Conservation (phyloP, 2,329 filamentous ascomycete species). For the Chrysoporthe cubensis region DNA sequence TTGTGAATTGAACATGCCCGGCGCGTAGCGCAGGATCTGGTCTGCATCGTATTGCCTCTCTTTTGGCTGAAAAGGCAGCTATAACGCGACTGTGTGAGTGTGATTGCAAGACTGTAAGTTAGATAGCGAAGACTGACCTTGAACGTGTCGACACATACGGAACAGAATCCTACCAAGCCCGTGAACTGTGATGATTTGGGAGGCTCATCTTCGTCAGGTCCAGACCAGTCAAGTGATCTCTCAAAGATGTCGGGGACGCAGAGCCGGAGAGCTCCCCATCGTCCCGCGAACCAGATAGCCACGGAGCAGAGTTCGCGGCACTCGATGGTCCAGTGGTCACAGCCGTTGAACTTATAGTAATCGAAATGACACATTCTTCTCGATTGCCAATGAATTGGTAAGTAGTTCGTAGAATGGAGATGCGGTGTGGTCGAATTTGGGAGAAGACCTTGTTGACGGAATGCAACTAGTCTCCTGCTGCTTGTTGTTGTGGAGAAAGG, state of each 20-base stretch:
- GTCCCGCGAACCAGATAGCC: constrained; percentile 21
- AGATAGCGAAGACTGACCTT: constrained; percentile 16
- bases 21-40: background rate
- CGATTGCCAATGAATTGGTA: no score
- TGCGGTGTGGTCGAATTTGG: background rate
- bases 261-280: constrained; percentile 17
- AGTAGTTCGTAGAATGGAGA: background rate
- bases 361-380: constrained; percentile 25
- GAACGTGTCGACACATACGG: constrained; percentile 15
- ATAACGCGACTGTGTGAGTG: background rate
- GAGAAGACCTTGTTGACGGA: background rate
- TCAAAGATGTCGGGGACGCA: constrained; percentile 22
- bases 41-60: constrained; percentile 1
- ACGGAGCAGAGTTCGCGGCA: constrained; percentile 12
- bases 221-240: constrained; percentile 13
- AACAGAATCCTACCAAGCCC: constrained; percentile 24
- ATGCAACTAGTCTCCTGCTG: background rate
- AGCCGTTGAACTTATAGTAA: constrained; percentile 24
- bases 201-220: constrained; percentile 20
- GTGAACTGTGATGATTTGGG: constrained; percentile 7
- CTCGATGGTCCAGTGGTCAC: constrained; percentile 26
- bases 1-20: constrained; percentile 3
- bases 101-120: background rate
- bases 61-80: constrained; percentile 13
- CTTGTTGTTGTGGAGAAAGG: background rate